These are phyloP conservation scores for Epichloe elymi DNA, from an alignment of 2,329 filamentous ascomycete genomes.

Conservation along the genomic window DNA sequence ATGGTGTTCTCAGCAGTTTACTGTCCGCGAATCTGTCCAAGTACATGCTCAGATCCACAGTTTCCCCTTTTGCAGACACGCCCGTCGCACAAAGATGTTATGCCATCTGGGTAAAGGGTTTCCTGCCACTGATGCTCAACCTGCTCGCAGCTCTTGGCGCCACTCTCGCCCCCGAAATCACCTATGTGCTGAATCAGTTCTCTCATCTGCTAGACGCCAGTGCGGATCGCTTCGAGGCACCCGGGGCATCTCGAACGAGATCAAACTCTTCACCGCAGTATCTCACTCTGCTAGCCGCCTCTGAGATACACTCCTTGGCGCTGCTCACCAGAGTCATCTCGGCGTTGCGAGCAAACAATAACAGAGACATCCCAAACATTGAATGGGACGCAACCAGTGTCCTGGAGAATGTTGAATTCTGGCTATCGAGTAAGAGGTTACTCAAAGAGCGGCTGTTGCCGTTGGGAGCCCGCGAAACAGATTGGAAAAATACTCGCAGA, in stretches of 20 bases:
- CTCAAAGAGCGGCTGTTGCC: conserved; percentile 63
- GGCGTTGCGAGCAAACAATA: conserved; percentile 49
- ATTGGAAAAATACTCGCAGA: conserved; percentile 37
- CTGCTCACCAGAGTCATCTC: conserved; percentile 63
- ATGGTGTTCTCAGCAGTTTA: conserved; percentile 69
- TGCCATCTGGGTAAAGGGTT: conserved; percentile 76
- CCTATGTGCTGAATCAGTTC: conserved; percentile 82
- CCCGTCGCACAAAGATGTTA: conserved; percentile 61
- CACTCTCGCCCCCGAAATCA: conserved; percentile 71
- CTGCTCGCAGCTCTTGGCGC: conserved; percentile 69
- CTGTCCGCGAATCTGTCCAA: conserved; percentile 67
- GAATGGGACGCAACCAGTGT: conserved; percentile 62
- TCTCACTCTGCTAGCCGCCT: conserved; percentile 59
- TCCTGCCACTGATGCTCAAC: conserved; percentile 81
- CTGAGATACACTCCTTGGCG: conserved; percentile 66
- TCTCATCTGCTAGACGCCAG: conserved; percentile 63
- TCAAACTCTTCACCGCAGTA: conserved; percentile 40
- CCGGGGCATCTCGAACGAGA: conserved; percentile 39
- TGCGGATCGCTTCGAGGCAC: conserved; percentile 55
- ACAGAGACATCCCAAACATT: conserved; percentile 59
- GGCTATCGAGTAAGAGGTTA: conserved; percentile 55
- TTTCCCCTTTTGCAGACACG: conserved; percentile 62
- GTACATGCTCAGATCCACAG: conserved; percentile 56
- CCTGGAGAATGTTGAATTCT: conserved; percentile 73
- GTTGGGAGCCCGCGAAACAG: conserved; percentile 57